Base-by-base conservation (phyloP, 108 stramenopile genomes). In the Stephanodiscus triporus region DNA sequence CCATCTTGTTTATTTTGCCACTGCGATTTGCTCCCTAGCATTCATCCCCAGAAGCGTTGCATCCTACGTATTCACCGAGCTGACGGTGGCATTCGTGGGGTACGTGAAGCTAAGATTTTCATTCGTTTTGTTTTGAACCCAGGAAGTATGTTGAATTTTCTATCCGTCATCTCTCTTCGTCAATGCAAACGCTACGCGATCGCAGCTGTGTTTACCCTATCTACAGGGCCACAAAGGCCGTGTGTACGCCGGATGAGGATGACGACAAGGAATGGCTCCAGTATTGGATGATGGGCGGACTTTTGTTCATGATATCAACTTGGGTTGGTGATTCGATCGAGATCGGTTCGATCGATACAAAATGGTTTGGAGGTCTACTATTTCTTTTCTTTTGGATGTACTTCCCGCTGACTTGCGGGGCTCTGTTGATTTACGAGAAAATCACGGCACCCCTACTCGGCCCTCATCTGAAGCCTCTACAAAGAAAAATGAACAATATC, bases 401-500 rank as follows among this genome's bases (percentile, higher is more conserved):
- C 27, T 75, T 86, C 5, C 87, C 87, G 7, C 66, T 66, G 47
- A 88, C 87, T 0, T 66, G 76, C 53, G 87, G 87, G 24, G 73
- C 85, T 20, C 36, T 34, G 6, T 17, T 88, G 19, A 32, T 79
- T 17, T 79, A 75, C 19, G 73, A 79, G 4, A 68, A 74, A 6
- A 54, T 88, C 61, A 86, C 83, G 19, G 63, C 63, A 55, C 85
- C 84, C 6, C 67, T 72, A n/a, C 64, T 86, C 20, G 77, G 77
- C 63, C 83, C 83, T 0, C 22, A 47, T 4, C 22, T 85, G 1
- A 49, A 79, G 40, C 66, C 72, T 37, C 30, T 86, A 11, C 65
- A 29, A 14, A 32, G 6, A 20, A 53, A 77, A 40, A 64, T 78
- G 66, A 27, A 40, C 26, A 66, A 48, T 37, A 53, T 68, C 22